Evolutionary conservation across 2,329 filamentous ascomycete species (phyloP).

Genomic region (Apiospora phragmitis): DNA sequence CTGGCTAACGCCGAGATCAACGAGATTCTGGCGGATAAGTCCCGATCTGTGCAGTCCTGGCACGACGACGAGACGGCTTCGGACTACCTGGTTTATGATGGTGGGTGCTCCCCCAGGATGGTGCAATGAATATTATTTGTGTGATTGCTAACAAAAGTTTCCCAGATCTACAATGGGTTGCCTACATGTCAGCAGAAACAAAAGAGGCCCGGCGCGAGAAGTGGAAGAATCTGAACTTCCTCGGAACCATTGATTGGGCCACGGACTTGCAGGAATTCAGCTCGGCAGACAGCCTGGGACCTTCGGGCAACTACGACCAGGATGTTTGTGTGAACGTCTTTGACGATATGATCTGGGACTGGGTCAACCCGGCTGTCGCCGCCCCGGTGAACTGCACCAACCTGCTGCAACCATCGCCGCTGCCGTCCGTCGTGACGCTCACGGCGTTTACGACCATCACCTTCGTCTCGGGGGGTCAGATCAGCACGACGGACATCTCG

Average conservation of each 20-base stretch:
- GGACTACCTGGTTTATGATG: neutral
- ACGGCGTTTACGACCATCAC: neutral
- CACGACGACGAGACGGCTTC: neutral
- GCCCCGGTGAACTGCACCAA: neutral
- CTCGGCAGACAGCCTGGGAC: neutral
- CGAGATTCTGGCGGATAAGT: constrained; percentile 22
- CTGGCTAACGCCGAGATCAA: constrained; percentile 30
- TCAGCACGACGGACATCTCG: neutral
- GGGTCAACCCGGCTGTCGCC: neutral
- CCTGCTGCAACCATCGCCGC: neutral
- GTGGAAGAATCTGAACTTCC: constrained; percentile 27
- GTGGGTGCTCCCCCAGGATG: no score
- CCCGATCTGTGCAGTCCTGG: neutral
- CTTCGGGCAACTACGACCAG: neutral
- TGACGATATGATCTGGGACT: neutral
- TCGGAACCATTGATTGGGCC: constrained; percentile 35
- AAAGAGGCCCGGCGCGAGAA: constrained; percentile 22
- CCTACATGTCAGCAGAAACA: constrained; percentile 20
- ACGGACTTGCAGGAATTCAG: constrained; percentile 27
- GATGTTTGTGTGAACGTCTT: neutral
- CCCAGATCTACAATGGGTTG: constrained; percentile 7
- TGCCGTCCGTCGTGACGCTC: neutral
- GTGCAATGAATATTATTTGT: no score
- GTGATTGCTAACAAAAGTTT: neutral
- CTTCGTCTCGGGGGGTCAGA: neutral